phyloP scores from a whole-genome alignment of 768 basidiomycete genomes.

The Naganishia randhawae region DNA sequence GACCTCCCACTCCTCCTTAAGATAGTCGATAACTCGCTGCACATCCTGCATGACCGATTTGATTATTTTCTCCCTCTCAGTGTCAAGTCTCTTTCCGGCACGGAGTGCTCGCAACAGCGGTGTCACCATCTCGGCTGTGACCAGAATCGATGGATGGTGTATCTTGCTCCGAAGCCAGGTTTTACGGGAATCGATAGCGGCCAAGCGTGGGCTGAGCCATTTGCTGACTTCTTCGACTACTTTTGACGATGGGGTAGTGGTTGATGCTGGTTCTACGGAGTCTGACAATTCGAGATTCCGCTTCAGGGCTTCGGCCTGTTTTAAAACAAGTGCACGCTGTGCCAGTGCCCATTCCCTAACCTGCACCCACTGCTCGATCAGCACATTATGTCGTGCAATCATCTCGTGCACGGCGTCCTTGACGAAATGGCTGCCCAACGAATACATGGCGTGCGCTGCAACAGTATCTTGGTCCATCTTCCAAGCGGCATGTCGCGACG shows the following conservation, averaged over 20 bases:
- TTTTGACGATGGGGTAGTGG: too few relatives aligned
- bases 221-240: not conserved
- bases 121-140: slow-evolving; percentile 2
- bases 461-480: slow-evolving; percentile 16
- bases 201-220: not conserved
- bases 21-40: slow-evolving; percentile 1
- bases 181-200: slow-evolving; percentile 7
- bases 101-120: slow-evolving; percentile 10
- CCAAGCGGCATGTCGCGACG: slow-evolving; percentile 12
- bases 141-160: slow-evolving; percentile 4
- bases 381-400: slow-evolving; percentile 4
- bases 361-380: slow-evolving; percentile 20
- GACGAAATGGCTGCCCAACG: slow-evolving; percentile 18
- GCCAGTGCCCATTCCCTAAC: slow-evolving; percentile 5
- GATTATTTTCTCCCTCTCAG: not conserved
- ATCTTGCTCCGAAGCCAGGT: slow-evolving; percentile 15
- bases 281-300: not conserved
- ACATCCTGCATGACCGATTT: not conserved
- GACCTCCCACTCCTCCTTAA: slow-evolving; percentile 23
- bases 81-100: not conserved
- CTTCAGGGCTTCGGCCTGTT: not conserved
- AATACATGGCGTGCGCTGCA: not conserved
- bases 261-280: not conserved
- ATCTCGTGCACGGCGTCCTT: slow-evolving; percentile 20
- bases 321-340: not conserved